Evolutionary conservation across 345 rosid species (phyloP).

Genomic region (Turnera subulata): DNA sequence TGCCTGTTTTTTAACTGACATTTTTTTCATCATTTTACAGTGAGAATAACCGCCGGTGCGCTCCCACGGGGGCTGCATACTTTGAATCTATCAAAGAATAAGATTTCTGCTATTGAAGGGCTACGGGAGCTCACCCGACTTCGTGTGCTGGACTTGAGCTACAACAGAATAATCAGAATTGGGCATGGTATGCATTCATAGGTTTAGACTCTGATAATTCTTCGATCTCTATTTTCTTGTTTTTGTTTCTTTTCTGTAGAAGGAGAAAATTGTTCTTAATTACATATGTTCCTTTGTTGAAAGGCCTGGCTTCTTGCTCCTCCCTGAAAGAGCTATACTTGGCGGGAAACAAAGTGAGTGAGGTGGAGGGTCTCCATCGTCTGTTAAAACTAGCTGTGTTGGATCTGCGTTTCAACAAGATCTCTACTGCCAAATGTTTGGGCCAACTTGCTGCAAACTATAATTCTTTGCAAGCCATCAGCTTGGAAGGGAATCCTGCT

Average conservation of each 20-base stretch:
- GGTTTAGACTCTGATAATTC: not conserved
- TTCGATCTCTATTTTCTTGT: constrained; percentile 1
- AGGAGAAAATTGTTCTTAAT: constrained; percentile 1
- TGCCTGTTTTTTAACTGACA: not conserved
- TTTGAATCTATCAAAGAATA: constrained; percentile 78
- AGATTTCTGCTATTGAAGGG: constrained; percentile 80
- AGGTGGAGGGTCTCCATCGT: constrained; percentile 96
- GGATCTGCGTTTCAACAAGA: constrained; percentile 89
- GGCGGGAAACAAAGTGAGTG: constrained; percentile 91
- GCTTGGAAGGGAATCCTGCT: constrained; percentile 97
- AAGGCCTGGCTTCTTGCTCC: constrained; percentile 93
- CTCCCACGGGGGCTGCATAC: constrained; percentile 91
- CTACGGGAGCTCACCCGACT: constrained; percentile 88
- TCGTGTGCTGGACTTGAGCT: constrained; percentile 88
- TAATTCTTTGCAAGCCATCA: constrained; percentile 86
- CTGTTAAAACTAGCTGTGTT: constrained; percentile 71
- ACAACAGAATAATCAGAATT: constrained; percentile 74
- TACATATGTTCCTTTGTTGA: not conserved
- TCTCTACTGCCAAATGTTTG: constrained; percentile 74
- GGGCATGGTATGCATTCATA: constrained; percentile 86
- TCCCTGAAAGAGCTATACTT: constrained; percentile 88
- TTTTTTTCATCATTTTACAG: constrained; percentile 34
- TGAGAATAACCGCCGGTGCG: constrained; percentile 75
- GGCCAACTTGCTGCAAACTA: constrained; percentile 98
- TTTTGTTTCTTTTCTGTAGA: not conserved